These are phyloP conservation scores for Paecilomyces dactylethromorphus DNA, from an alignment of 2,329 filamentous ascomycete genomes.

Conservation along the genomic window DNA sequence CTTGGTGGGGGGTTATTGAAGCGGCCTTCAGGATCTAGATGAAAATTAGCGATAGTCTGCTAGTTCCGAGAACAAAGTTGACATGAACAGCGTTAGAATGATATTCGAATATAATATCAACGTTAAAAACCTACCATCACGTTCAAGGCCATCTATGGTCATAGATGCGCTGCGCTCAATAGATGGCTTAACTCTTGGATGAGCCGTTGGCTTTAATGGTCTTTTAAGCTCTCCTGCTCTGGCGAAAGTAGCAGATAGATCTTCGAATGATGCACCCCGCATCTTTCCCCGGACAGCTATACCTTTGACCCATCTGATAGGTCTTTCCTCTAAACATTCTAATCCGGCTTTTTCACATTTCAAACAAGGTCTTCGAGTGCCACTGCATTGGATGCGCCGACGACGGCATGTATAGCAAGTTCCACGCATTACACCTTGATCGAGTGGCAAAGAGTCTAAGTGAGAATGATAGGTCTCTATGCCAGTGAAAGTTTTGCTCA, in stretches of 20 bases:
- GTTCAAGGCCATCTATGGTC: neutral
- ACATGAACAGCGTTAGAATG: neutral
- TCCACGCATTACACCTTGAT: slow-evolving; percentile 5
- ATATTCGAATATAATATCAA: neutral
- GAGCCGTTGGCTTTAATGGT: neutral
- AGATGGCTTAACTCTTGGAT: neutral
- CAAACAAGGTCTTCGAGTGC: slow-evolving; percentile 18
- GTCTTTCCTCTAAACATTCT: slow-evolving; percentile 26
- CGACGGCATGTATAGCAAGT: slow-evolving; percentile 30
- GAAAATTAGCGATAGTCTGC: neutral
- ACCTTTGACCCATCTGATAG: slow-evolving; percentile 29
- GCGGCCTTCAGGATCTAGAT: neutral
- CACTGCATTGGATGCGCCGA: slow-evolving; percentile 29
- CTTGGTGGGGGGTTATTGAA: neutral
- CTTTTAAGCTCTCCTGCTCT: neutral
- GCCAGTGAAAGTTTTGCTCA: no score
- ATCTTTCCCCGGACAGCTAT: slow-evolving; percentile 28
- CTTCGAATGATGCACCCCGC: neutral
- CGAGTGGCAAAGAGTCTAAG: neutral
- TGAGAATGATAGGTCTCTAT: neutral
- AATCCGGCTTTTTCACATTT: slow-evolving; percentile 28
- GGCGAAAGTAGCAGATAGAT: neutral
- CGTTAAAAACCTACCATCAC: neutral
- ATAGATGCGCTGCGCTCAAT: no score
- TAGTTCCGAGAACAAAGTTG: neutral